Evolutionary conservation across 2,329 filamentous ascomycete species (phyloP).

Genomic region (Exophiala alcalophila): DNA sequence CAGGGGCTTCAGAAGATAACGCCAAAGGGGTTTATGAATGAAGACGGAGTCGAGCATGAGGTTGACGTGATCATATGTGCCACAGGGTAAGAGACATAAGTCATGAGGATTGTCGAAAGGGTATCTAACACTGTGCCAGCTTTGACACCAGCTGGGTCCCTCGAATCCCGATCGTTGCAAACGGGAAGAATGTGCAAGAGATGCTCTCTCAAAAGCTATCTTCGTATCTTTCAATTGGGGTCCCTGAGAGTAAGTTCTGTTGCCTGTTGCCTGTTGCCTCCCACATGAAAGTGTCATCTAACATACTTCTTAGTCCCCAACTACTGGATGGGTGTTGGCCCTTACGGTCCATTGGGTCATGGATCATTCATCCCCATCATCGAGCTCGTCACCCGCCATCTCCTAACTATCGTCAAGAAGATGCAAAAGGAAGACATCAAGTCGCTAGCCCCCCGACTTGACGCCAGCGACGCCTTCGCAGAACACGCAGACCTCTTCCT

Average conservation of each 20-base stretch:
- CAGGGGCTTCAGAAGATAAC: conserved; percentile 36
- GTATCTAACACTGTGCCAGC: conserved; percentile 25
- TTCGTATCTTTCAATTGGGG: conserved; percentile 1
- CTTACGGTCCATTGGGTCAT: conserved; percentile 34
- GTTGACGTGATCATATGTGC: conserved; percentile 24
- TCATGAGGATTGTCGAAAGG: background rate
- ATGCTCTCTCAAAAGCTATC: background rate
- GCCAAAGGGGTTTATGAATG: conserved; percentile 8
- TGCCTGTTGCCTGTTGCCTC: conserved; percentile 3
- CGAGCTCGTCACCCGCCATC: conserved; percentile 5
- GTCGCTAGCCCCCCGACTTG: conserved; percentile 17
- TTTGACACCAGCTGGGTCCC: conserved; percentile 35
- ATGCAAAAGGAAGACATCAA: conserved; percentile 21
- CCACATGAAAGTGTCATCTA: background rate
- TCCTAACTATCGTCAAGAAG: conserved; percentile 15
- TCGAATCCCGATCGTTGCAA: conserved; percentile 19
- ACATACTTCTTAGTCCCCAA: conserved; percentile 27
- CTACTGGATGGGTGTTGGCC: conserved; percentile 31
- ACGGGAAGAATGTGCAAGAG: conserved; percentile 30
- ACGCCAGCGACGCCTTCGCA: conserved; percentile 34
- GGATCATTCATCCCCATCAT: conserved; percentile 16
- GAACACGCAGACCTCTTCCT: conserved; percentile 42
- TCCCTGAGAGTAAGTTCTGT: conserved; percentile 4
- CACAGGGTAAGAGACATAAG: conserved; percentile 15
- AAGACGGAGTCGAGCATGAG: conserved; percentile 19